A percentile compares a stretch with the other conserved stretches of the same genome.
phyloP scores from a whole-genome alignment of 805 yeast genomes.

The Lipomyces spencermartinsiae region DNA sequence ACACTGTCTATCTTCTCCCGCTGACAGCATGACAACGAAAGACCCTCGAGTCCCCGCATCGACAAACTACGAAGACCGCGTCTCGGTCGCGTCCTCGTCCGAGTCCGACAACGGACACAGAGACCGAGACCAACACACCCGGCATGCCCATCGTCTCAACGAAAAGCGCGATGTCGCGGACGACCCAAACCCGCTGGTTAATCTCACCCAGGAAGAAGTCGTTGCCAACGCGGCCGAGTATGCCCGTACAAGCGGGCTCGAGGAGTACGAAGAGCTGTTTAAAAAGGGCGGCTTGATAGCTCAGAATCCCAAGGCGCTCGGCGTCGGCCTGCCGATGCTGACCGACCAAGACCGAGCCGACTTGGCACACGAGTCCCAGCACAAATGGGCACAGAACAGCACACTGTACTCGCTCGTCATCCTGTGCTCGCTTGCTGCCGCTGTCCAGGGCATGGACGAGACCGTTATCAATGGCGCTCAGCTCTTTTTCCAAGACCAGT shows the following conservation, averaged over 20 bases:
- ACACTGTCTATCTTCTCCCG: neutral
- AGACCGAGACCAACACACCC: neutral
- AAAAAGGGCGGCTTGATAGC: constrained; percentile 64
- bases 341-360: constrained; percentile 46
- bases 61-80: constrained; percentile 11
- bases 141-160: neutral
- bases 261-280: constrained; percentile 42
- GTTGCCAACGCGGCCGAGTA: constrained; percentile 40
- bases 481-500: constrained; percentile 56
- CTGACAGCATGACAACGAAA: neutral
- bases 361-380: constrained; percentile 54
- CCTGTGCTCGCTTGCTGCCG: constrained; percentile 68
- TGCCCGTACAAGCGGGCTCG: constrained; percentile 42
- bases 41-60: neutral
- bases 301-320: constrained; percentile 51
- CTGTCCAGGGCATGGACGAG: constrained; percentile 79
- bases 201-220: constrained; percentile 39
- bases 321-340: constrained; percentile 51
- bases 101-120: too few species aligned
- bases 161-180: constrained; percentile 12
- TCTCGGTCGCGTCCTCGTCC: neutral
- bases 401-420: constrained; percentile 57
- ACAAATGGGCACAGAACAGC: constrained; percentile 55
- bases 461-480: constrained; percentile 74
- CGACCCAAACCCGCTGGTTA: constrained; percentile 41